Evolutionary conservation across 352 stramenopile genomes (phyloP), one percentile per base, ranked within the genome.

Genomic region (Pythium plurisporium): DNA sequence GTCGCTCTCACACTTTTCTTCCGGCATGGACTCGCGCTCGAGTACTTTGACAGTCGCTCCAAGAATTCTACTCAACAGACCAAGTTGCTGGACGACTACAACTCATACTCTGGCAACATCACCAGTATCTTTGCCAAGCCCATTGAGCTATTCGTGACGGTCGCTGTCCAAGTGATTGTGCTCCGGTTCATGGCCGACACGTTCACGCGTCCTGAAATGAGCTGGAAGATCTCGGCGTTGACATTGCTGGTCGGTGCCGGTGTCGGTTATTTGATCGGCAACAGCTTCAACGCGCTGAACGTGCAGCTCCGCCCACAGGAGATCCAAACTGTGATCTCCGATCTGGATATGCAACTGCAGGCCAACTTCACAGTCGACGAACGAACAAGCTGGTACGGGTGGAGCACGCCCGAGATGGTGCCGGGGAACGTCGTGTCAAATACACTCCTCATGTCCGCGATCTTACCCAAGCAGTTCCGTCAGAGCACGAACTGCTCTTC

Each of bases 31-130:
- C 37, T 70, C 17, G 31, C 34, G 38, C 29, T 70, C 43, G 30
- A 23, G 38, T 44, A 30, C 1, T 70, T 66, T 38, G 27, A 36
- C 0, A 27, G 34, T 19, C 38, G 19, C 6, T 22, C 23, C 25
- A 58, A 59, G 27, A 45, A 55, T 38, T 6, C 33, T 23, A 41
- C 43, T 3, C 8, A 37, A 26, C 56, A 44, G 6, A 58, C 48
- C 15, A n/a, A 48, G 26, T 40, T 70, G 23, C 64, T 70, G 2
- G 58, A 56, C 48, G 23, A 56, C 48, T 56, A 56, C 48, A 56
- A 56, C 36, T 56, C 49, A 37, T 57, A 48, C 49, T 48, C 49
- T 36, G 49, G 49, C 17, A 57, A 57, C 49, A 37, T 47, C 36
- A 37, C 37, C 3, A 29, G 9, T 0, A 9, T 42, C 15, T 57